phyloP scores from a whole-genome alignment of 225 moss, liverwort and hornwort genomes.

The Bryoerythrophyllum caledonicum region DNA sequence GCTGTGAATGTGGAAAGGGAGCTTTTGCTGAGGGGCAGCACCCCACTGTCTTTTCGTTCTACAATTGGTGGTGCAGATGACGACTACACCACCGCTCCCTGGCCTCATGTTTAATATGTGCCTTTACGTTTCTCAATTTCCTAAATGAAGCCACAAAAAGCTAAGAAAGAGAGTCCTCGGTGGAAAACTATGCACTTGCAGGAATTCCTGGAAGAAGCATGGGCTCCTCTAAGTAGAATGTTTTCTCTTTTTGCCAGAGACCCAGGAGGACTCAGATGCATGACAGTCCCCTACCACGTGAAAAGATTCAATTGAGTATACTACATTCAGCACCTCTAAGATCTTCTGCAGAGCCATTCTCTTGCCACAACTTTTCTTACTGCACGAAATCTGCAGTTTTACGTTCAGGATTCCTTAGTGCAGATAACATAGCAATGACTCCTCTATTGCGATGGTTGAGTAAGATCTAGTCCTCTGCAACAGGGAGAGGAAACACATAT shows the following conservation, averaged over 20 bases:
- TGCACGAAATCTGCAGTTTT: conserved; percentile 24
- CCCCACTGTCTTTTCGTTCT: background rate
- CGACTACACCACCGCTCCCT: background rate
- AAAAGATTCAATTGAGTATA: background rate
- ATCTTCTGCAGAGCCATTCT: conserved; percentile 13
- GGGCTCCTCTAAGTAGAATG: background rate
- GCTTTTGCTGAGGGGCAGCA: background rate
- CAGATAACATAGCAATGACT: background rate
- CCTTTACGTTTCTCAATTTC: background rate
- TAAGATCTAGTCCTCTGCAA: conserved; percentile 60
- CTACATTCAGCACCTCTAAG: conserved; percentile 17
- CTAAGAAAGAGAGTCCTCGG: background rate
- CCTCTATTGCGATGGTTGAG: conserved; percentile 32
- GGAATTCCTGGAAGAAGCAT: background rate
- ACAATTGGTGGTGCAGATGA: background rate
- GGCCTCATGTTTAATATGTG: background rate
- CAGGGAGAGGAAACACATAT: background rate
- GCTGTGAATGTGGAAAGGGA: background rate
- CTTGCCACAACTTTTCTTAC: conserved; percentile 11
- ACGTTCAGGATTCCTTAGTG: conserved; percentile 9
- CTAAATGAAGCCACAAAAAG: background rate
- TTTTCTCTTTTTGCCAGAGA: background rate
- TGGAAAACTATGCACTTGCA: background rate
- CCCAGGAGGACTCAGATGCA: background rate
- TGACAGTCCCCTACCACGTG: background rate